These are phyloP conservation scores for Suhomyces tanzawaensis DNA, from an alignment of 805 yeast genomes.

Conservation along the genomic window DNA sequence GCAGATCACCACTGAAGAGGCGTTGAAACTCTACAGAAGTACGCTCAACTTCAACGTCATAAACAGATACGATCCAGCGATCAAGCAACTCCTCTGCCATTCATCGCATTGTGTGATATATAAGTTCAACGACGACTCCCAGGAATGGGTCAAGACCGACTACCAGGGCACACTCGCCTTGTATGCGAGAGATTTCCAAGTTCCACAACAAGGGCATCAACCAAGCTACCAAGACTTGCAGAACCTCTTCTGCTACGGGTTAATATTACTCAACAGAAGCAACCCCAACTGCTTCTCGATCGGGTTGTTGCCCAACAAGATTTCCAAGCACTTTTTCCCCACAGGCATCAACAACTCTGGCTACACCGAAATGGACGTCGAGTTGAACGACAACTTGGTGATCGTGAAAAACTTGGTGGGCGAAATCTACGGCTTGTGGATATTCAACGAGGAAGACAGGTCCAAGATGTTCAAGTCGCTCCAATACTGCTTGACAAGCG, in stretches of 20 bases:
- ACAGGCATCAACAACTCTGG: constrained; percentile 28
- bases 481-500: constrained; percentile 38
- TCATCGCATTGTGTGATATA: constrained; percentile 74
- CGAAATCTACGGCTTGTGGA: constrained; percentile 77
- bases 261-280: constrained; percentile 64
- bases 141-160: constrained; percentile 70
- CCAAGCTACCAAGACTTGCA: constrained; percentile 32
- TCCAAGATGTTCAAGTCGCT: constrained; percentile 51
- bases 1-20: constrained; percentile 41
- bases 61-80: constrained; percentile 70
- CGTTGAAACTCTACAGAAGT: constrained; percentile 61
- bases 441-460: constrained; percentile 67
- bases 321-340: constrained; percentile 44
- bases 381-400: constrained; percentile 64
- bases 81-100: constrained; percentile 63
- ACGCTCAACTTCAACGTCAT: constrained; percentile 75
- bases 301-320: constrained; percentile 60
- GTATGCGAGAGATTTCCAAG: constrained; percentile 50
- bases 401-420: constrained; percentile 67
- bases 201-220: constrained; percentile 17
- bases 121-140: constrained; percentile 52
- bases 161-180: constrained; percentile 69
- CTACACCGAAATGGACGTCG: constrained; percentile 56
- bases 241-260: constrained; percentile 59
- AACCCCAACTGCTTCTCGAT: constrained; percentile 70